Evolutionary conservation across 257 asterid genomes (phyloP), one percentile per base, ranked within the genome.

Genomic region (Gentiana dahurica): DNA sequence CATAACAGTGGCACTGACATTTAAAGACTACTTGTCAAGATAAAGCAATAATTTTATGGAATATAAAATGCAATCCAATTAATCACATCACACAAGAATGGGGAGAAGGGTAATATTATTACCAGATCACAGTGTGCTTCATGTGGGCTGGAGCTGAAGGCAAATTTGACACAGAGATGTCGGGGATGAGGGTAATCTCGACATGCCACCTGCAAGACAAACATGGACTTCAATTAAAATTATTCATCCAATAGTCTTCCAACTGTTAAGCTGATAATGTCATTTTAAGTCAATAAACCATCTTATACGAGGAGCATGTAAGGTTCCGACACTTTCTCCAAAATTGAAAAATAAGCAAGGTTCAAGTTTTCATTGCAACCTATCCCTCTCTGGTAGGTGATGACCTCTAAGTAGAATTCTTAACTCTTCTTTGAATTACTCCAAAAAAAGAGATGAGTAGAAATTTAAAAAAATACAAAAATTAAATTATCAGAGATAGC

Each of bases 121-220:
- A 91, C 98, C 87, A 70, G 88, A 68, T 57, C 69, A 68, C 98
- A 91, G 48, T 77, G 81, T 37, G 59, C 66, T 46, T 73, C 77
- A 34, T 87, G 96, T 32, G 79, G 73, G 54, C 90, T 81, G 24
- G 90, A 87, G 57, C 76, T 66, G 58, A 84, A 87, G 36, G 69
- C 77, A 67, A 68, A 77, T 61, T 76, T 84, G 36, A 72, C 95
- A 71, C 98, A 91, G 51, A 76, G 89, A 74, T 91, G 92, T 12
- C 98, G 79, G 0, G 98, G 59, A 60, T 91, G 98, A 62, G 98
- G 96, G 65, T 80, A 91, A 76, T 91, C 98, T 75, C 98, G 76
- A 70, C 95, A 87, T 8, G 98, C 98, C 64, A 91, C 84, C 96
- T 71, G 74, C 59, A 63, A 54, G 35, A 67, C 53, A 51, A 53